A percentile compares a stretch with the other conserved stretches of the same genome.
phyloP scores from a whole-genome alignment of 148 eudicot genomes.

The Heliosperma pusillum region DNA sequence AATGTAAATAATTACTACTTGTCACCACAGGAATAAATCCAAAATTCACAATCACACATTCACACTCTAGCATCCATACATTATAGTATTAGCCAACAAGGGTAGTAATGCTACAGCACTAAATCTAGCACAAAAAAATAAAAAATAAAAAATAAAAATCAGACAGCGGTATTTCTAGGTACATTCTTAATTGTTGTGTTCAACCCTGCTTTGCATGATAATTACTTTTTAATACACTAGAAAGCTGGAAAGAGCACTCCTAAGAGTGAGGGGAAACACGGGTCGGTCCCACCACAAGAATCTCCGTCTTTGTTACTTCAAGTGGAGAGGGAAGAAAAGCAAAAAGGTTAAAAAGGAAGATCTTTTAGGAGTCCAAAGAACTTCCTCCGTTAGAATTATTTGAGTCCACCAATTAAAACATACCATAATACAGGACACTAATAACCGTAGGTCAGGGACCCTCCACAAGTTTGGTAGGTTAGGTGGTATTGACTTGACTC shows the following conservation, averaged over 20 bases:
- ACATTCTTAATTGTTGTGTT: slow-evolving; percentile 1
- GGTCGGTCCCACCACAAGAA: slow-evolving; percentile 28
- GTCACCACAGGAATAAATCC: slow-evolving; percentile 8
- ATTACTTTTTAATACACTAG: slow-evolving; percentile 10
- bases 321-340: slow-evolving; percentile 15
- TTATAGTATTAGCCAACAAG: slow-evolving; percentile 13
- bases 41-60: slow-evolving; percentile 24
- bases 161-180: slow-evolving; percentile 9
- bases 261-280: slow-evolving; percentile 35
- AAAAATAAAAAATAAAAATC: slow-evolving; percentile 24
- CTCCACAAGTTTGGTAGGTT: slow-evolving; percentile 11
- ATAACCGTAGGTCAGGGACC: slow-evolving; percentile 31
- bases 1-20: neutral
- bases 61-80: slow-evolving; percentile 20
- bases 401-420: slow-evolving; percentile 5
- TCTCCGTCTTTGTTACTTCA: slow-evolving; percentile 17
- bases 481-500: slow-evolving; percentile 23
- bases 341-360: slow-evolving; percentile 16
- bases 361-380: slow-evolving; percentile 12
- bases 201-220: slow-evolving; percentile 17
- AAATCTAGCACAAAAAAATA: slow-evolving; percentile 24
- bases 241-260: slow-evolving; percentile 29
- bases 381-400: slow-evolving; percentile 23
- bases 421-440: slow-evolving; percentile 1
- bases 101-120: slow-evolving; percentile 17